Conservation (phyloP, 2,329 filamentous ascomycete genomes). For the Colletotrichum endophyticum region DNA sequence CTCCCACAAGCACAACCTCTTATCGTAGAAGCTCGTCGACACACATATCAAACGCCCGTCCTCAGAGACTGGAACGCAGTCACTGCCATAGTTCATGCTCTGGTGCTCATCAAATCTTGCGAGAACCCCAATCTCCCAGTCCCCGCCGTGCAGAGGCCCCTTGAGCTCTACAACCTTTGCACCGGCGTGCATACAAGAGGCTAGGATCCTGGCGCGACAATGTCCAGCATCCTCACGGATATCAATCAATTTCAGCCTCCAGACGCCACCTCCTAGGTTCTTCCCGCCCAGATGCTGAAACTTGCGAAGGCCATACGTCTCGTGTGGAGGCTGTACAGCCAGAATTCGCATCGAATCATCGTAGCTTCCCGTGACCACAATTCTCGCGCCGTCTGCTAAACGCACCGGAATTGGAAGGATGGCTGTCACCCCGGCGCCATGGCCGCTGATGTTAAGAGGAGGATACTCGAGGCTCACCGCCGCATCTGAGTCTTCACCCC, state of each 20-base stretch:
- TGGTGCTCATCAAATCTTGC: conserved; percentile 82
- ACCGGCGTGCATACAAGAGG: conserved; percentile 94
- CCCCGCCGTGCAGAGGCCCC: conserved; percentile 34
- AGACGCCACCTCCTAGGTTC: conserved; percentile 82
- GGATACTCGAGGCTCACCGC: conserved; percentile 21
- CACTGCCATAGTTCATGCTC: conserved; percentile 95
- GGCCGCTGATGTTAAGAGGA: conserved; percentile 38
- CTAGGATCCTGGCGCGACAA: conserved; percentile 61
- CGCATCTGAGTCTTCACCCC: background rate
- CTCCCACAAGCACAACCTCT: conserved; percentile 71
- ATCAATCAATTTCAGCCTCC: conserved; percentile 74
- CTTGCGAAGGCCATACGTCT: conserved; percentile 44
- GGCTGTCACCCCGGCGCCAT: conserved; percentile 85
- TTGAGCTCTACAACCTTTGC: conserved; percentile 64
- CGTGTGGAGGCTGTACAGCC: conserved; percentile 46
- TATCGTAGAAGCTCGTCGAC: conserved; percentile 81
- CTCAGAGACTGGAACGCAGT: conserved; percentile 55
- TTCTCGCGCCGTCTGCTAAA: conserved; percentile 46
- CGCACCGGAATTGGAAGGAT: conserved; percentile 71
- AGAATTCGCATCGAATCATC: conserved; percentile 82
- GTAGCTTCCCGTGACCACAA: conserved; percentile 88
- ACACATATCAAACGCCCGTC: conserved; percentile 51
- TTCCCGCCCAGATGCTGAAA: conserved; percentile 64
- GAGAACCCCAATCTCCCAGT: conserved; percentile 68
- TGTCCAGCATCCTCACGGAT: conserved; percentile 27